Evolutionary conservation across 1,139 yeast species (phyloP).

Genomic region (Yamadazyma pseudoaaseri): DNA sequence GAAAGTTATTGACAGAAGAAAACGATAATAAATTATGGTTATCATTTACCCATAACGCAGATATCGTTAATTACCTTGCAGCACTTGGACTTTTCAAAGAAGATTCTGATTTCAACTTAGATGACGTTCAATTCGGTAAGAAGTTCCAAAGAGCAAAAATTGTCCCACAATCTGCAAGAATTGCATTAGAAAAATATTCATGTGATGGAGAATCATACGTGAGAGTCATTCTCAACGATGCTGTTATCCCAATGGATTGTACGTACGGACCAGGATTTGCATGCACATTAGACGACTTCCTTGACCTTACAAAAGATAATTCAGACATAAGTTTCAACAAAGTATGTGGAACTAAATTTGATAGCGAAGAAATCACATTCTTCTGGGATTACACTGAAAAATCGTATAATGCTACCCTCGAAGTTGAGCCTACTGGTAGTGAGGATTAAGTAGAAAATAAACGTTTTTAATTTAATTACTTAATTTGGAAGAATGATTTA

Average conservation of each 20-base stretch:
- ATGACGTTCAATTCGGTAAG: constrained; percentile 35
- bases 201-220: constrained; percentile 48
- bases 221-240: constrained; percentile 53
- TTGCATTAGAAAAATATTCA: constrained; percentile 46
- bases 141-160: constrained; percentile 47
- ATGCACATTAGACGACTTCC: constrained; percentile 45
- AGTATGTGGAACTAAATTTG: constrained; percentile 33
- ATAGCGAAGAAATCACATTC: constrained; percentile 31
- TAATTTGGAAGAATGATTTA: no score
- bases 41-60: constrained; percentile 61
- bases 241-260: constrained; percentile 54
- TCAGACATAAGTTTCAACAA: constrained; percentile 25
- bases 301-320: constrained; percentile 21
- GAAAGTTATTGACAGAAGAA: constrained; percentile 37
- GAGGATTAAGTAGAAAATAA: no score
- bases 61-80: constrained; percentile 47
- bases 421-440: not conserved
- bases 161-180: constrained; percentile 57
- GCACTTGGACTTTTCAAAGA: constrained; percentile 46
- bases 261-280: constrained; percentile 58
- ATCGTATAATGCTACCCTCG: constrained; percentile 22
- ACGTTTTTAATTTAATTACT: no score
- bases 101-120: constrained; percentile 19
- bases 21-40: constrained; percentile 33
- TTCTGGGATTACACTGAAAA: constrained; percentile 33